Evolutionary conservation across 805 yeast genomes (phyloP), one percentile per base, ranked within the genome.

Genomic region (Teunomyces aglyptinius): DNA sequence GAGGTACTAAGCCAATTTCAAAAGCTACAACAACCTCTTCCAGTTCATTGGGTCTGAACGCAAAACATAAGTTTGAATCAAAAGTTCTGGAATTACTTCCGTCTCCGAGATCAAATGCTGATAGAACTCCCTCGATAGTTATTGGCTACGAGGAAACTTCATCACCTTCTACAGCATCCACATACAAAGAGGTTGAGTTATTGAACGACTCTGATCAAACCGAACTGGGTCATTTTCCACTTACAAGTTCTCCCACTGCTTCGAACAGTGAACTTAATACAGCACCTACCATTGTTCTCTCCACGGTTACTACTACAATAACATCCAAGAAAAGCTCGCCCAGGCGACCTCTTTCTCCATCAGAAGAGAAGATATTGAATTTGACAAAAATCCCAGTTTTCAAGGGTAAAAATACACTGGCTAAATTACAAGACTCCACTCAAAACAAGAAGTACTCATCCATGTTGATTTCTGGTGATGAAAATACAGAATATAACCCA

Each of bases 321-420:
- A n/a, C 10, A 6, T 46, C 51, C 5, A 43, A 26, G 41, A 44
- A 45, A 51, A 31, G 35, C 46, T 44, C 52, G 38, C 49, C 59
- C 47, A 47, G 57, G 24, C 43, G 59, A 19, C 50, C 52, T 4
- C 46, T 59, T 41, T 53, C 63, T 13, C 56, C 64, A 3, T 54
- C 56, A n/a, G 65, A 61, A 46, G 56, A 56, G 47, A 58, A 50
- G 44, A 49, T 61, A 7, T 52, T 63, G 47, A 53, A 49, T 28
- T 48, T 53, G 43, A 63, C 67, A 11, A 52, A 47, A 43, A 63
- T 63, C n/a, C 67, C 67, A 11, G 51, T 53, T 4, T 62, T 49
- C 53, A 59, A 49, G 36, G 33, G 24, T 3, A 36, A 20, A 20
- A n/a, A 24, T 7, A n/a, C 15, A 12, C 16, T n/a, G 12, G 6